These are phyloP conservation scores for Nothophoma quercina DNA, from an alignment of 2,329 filamentous ascomycete genomes.

Conservation along the genomic window DNA sequence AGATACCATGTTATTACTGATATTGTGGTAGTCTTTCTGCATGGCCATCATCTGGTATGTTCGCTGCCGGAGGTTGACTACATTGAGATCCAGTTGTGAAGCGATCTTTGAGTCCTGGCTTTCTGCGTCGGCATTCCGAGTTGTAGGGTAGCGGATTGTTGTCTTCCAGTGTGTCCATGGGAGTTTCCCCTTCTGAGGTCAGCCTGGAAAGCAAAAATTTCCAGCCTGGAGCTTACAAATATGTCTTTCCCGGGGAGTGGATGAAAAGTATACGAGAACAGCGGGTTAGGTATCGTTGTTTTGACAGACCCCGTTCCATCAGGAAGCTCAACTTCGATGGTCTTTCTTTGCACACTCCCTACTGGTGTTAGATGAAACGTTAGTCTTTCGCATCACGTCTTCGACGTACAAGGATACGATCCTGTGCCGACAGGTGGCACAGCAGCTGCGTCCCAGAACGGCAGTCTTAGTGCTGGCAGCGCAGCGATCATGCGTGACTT, in stretches of 20 bases:
- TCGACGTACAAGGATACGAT: constrained; percentile 41
- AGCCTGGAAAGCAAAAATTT: background rate
- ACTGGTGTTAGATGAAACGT: background rate
- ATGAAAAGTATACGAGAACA: constrained; percentile 53
- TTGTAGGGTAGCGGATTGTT: constrained; percentile 54
- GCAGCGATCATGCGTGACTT: constrained; percentile 49
- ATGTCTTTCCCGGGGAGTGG: constrained; percentile 53
- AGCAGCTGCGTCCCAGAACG: constrained; percentile 58
- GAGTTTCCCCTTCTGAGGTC: constrained; percentile 13
- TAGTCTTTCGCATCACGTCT: no score
- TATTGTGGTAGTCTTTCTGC: constrained; percentile 47
- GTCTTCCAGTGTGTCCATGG: constrained; percentile 28
- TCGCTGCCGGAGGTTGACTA: constrained; percentile 60
- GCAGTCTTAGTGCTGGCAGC: constrained; percentile 49
- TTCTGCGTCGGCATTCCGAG: constrained; percentile 21
- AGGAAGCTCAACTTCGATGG: constrained; percentile 35
- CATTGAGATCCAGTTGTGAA: constrained; percentile 65
- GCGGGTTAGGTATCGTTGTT: constrained; percentile 50
- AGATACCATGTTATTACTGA: constrained; percentile 68
- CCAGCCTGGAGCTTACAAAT: constrained; percentile 5
- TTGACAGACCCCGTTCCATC: constrained; percentile 35
- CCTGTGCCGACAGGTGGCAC: constrained; percentile 43
- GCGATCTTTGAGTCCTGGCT: constrained; percentile 36
- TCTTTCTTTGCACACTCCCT: constrained; percentile 46
- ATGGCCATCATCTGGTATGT: constrained; percentile 72